phyloP scores from a whole-genome alignment of 1,139 yeast genomes.

The Diutina sp. region DNA sequence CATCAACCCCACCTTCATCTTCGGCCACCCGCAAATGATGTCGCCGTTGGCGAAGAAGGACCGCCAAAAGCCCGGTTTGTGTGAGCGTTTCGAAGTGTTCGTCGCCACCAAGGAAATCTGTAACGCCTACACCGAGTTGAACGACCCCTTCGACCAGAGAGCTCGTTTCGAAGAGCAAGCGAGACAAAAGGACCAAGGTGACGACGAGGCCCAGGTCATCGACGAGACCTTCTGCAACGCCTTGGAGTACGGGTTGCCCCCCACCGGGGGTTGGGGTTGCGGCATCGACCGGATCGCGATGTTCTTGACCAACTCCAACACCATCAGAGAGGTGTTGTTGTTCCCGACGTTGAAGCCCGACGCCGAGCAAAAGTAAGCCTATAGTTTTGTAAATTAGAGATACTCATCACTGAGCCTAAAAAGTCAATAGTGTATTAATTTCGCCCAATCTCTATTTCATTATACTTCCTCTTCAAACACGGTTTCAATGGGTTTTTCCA shows the following conservation, averaged over 20 bases:
- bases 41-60: conserved; percentile 97
- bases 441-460: background rate
- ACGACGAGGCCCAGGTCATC: conserved; percentile 93
- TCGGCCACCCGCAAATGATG: conserved; percentile 99
- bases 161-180: conserved; percentile 98
- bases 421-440: background rate
- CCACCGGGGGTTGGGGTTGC: conserved; percentile 99
- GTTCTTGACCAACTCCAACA: conserved; percentile 94
- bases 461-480: conserved; percentile 81
- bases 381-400: background rate
- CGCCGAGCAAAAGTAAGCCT: background rate
- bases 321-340: conserved; percentile 92
- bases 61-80: conserved; percentile 82
- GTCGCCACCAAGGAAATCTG: conserved; percentile 97
- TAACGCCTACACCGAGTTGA: conserved; percentile 97
- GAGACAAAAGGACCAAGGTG: conserved; percentile 96
- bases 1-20: conserved; percentile 94
- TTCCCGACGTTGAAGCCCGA: conserved; percentile 99
- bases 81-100: conserved; percentile 97
- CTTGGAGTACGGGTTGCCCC: conserved; percentile 95
- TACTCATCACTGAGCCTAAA: background rate
- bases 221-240: conserved; percentile 98
- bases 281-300: conserved; percentile 97
- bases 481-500: conserved; percentile 97
- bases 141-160: conserved; percentile 97